Conservation (phyloP, 768 basidiomycete genomes). For the Jaapia argillacea region DNA sequence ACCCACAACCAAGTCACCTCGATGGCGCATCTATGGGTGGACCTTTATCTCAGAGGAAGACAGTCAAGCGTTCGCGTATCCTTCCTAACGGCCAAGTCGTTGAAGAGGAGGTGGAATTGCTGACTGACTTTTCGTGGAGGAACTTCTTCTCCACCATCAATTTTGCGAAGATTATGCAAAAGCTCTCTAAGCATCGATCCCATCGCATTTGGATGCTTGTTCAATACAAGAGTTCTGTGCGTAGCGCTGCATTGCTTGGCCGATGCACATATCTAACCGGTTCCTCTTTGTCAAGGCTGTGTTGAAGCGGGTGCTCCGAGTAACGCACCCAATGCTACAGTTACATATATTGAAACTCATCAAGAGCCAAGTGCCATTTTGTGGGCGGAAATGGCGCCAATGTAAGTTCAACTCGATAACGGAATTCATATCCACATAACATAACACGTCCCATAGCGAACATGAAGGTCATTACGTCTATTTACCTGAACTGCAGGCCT, state of each 20-base stretch:
- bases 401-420: too few relatives aligned
- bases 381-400: conserved; percentile 96
- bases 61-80: conserved; percentile 1
- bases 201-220: conserved; percentile 94
- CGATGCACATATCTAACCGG: conserved; percentile 1
- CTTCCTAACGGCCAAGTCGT: conserved; percentile 67
- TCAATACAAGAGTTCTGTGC: conserved; percentile 95
- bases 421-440: conserved; percentile 3
- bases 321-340: conserved; percentile 90
- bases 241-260: conserved; percentile 14
- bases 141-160: conserved; percentile 98
- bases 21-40: too few relatives aligned
- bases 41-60: too few relatives aligned
- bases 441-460: conserved; percentile 50
- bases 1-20: conserved; percentile 36
- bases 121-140: conserved; percentile 93
- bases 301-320: conserved; percentile 87
- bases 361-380: conserved; percentile 98
- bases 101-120: conserved; percentile 84
- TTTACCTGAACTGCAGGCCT: conserved; percentile 94
- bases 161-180: conserved; percentile 96
- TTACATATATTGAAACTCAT: conserved; percentile 93
- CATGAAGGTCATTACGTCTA: conserved; percentile 99
- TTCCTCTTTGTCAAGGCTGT: conserved; percentile 54
- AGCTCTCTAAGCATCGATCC: conserved; percentile 88